Base-by-base conservation (phyloP, 805 yeast genomes). In the Peterozyma toletana region DNA sequence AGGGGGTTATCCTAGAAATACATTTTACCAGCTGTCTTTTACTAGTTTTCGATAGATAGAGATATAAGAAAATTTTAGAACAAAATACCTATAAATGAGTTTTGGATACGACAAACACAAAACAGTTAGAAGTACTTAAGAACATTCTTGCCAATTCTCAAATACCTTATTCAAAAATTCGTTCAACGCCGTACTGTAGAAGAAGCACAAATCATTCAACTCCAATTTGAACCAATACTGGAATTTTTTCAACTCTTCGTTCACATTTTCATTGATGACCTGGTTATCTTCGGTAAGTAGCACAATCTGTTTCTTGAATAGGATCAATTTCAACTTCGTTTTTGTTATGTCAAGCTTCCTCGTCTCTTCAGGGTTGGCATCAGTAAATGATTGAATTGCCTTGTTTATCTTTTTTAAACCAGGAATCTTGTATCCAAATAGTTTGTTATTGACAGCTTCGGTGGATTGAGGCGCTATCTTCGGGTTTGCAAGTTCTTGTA, bases 371-470 rank as follows among this genome's bases (percentile, higher is more conserved):
- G 65, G 66, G 45, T 62, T 57, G 1, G 55, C 49, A 38, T 64
- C 68, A 30, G 64, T 62, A 46, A 63, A 61, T 39, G 63, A 60
- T 30, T 53, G 48, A 3, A 64, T 52, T 33, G 58, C 60, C 40
- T 54, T 63, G 46, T 61, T 63, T n/a, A 64, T 39, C 41, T 55
- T 62, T 38, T 53, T 60, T 30, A 64, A 47, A 3, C 67, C 68
- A 1, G 69, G 69, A 9, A 64, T 60, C 36, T 57, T 44, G 29
- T 64, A 11, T 55, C 63, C 41, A 54, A 59, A 21, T 53, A 50
- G 37, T 15, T 44, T 44, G 18, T 36, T 44, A 14, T 43, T 30
- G 18, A 35, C 11, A 21, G 37, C 14, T 60, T 45, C 37, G 58
- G 55, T 38, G 58, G 53, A 1, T 61, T 52, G 45, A 55, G 51